A percentile compares a stretch with the other conserved stretches of the same genome.
These are phyloP conservation scores for Monosporozyma unispora DNA, from an alignment of 805 yeast species.

Conservation along the genomic window DNA sequence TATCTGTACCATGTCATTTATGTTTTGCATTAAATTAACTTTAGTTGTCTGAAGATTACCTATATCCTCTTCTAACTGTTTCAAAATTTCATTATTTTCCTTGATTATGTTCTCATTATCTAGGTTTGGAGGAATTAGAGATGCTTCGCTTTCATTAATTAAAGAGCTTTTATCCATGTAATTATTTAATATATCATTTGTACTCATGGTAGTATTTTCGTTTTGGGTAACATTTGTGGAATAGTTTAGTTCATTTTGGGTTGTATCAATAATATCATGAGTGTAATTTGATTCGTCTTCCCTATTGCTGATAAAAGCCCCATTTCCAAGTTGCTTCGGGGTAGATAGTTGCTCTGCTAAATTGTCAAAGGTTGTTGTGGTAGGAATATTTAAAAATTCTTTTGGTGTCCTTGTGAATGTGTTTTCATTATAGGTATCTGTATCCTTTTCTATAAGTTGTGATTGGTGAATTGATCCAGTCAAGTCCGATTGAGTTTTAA, in stretches of 20 bases:
- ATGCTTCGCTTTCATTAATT: neutral
- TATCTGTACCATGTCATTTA: constrained; percentile 5
- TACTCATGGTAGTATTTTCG: neutral
- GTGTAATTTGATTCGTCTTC: neutral
- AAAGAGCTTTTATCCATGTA: neutral
- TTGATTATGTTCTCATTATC: neutral
- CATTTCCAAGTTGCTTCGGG: neutral
- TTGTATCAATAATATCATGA: neutral
- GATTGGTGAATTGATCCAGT: neutral
- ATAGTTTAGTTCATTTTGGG: neutral
- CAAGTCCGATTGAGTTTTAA: neutral
- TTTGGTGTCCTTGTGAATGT: neutral
- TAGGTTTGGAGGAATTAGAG: neutral
- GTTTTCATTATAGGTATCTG: neutral
- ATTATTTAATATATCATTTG: constrained; percentile 1
- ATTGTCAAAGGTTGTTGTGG: neutral
- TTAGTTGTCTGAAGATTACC: constrained; percentile 4
- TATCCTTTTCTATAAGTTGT: neutral
- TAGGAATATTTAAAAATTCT: neutral
- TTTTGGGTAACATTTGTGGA: neutral
- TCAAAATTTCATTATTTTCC: neutral
- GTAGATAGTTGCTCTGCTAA: neutral
- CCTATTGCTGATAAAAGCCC: neutral
- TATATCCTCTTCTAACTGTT: constrained; percentile 5
- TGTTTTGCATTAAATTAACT: neutral